phyloP scores from a whole-genome alignment of 2,329 filamentous ascomycete genomes.

The Aspergillus texensis region DNA sequence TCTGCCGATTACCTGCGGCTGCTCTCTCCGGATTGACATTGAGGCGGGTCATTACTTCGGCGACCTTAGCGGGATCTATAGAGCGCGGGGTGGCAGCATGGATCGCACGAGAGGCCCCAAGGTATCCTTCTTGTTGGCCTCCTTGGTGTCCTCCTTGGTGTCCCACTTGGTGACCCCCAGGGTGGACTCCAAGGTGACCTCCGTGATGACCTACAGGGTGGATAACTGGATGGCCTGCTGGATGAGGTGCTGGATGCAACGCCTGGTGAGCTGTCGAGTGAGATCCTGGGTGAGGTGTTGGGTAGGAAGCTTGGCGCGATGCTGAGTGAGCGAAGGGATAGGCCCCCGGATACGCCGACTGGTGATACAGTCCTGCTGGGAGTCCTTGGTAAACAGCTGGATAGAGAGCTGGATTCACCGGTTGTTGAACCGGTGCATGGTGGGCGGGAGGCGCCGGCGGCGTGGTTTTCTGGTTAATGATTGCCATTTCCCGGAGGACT shows the following conservation, averaged over 20 bases:
- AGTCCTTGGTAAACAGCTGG: background rate
- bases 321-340: background rate
- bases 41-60: conserved; percentile 22
- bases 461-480: conserved; percentile 23
- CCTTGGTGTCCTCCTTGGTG: background rate
- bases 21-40: conserved; percentile 15
- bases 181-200: background rate
- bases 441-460: conserved; percentile 22
- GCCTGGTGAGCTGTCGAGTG: background rate
- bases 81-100: conserved; percentile 11
- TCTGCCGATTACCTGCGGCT: conserved; percentile 6
- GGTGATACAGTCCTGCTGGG: background rate
- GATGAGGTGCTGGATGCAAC: background rate
- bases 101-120: conserved; percentile 15
- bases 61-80: conserved; percentile 17
- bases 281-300: background rate
- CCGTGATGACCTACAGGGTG: background rate
- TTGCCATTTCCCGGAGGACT: conserved; percentile 15
- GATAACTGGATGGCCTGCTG: background rate
- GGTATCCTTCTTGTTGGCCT: conserved; percentile 10
- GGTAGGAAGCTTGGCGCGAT: background rate
- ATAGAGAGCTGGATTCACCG: background rate
- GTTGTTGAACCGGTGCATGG: conserved; percentile 13
- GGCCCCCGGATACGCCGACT: background rate
- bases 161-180: background rate